Percentiles rank a stretch among this genome's conserved stretches.
phyloP scores from a whole-genome alignment of 2,329 filamentous ascomycete species.

The Aaosphaeria arxii region DNA sequence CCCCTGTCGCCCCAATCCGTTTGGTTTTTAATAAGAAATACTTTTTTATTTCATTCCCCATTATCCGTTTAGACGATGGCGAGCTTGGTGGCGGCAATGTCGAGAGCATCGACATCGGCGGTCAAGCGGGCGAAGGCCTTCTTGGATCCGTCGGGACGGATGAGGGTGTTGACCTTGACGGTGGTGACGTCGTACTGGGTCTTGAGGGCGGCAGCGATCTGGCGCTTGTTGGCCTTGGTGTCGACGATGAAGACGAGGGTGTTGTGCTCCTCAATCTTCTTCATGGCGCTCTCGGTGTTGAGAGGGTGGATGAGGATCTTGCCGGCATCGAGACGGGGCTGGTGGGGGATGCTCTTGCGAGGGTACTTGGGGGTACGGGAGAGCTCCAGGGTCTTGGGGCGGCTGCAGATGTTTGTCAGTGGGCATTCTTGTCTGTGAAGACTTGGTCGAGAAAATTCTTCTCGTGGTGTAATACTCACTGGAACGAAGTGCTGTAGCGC shows the following conservation, averaged over 20 bases:
- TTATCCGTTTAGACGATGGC: constrained; percentile 75
- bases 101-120: constrained; percentile 93
- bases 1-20: too few relatives aligned
- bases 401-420: constrained; percentile 37
- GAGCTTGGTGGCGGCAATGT: constrained; percentile 99
- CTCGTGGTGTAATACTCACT: constrained; percentile 33
- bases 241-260: constrained; percentile 98
- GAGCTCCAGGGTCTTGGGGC: constrained; percentile 91
- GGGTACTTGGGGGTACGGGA: constrained; percentile 93
- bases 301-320: constrained; percentile 96
- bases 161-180: constrained; percentile 99
- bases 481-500: constrained; percentile 89
- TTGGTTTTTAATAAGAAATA: too few relatives aligned
- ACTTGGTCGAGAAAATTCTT: too few relatives aligned
- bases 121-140: constrained; percentile 98
- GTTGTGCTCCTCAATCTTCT: constrained; percentile 99
- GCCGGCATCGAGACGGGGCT: constrained; percentile 91
- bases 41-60: too few relatives aligned
- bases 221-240: constrained; percentile 91
- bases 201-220: constrained; percentile 98
- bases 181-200: constrained; percentile 98
- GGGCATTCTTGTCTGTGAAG: too few relatives aligned
- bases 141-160: constrained; percentile 96
- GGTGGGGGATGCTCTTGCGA: constrained; percentile 88
- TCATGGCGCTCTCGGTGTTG: constrained; percentile 99